These are phyloP conservation scores for Chenopodium quinoa DNA, from an alignment of 148 eudicot species.

Conservation along the genomic window DNA sequence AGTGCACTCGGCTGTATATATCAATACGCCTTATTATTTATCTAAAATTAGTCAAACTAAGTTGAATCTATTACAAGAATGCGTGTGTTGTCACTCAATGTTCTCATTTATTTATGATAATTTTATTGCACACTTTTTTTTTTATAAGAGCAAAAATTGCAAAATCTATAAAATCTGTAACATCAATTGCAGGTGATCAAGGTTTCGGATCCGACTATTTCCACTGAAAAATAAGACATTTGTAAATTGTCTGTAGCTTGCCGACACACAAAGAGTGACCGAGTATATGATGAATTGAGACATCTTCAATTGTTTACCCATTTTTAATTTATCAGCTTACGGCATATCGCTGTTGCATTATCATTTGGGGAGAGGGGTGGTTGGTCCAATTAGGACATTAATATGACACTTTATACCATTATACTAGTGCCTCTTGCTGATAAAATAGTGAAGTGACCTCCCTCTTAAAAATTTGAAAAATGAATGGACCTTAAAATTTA, in stretches of 20 bases:
- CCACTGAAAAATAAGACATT: neutral
- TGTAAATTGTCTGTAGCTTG: neutral
- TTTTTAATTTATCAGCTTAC: too few relatives aligned
- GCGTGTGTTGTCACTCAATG: too few relatives aligned
- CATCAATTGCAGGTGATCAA: neutral
- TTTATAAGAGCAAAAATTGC: too few relatives aligned
- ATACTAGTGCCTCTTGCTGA: neutral
- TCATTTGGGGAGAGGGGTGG: neutral
- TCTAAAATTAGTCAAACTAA: too few relatives aligned
- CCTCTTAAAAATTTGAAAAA: too few relatives aligned
- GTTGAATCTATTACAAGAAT: too few relatives aligned
- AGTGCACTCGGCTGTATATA: too few relatives aligned
- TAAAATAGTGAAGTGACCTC: neutral
- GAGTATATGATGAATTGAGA: neutral
- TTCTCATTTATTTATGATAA: too few relatives aligned
- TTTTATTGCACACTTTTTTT: too few relatives aligned
- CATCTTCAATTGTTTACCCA: neutral
- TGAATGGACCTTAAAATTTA: too few relatives aligned
- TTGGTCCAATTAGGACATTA: neutral
- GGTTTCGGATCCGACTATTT: neutral
- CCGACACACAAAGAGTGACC: slow-evolving; percentile 2
- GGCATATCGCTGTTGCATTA: neutral
- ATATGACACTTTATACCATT: neutral
- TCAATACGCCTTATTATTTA: too few relatives aligned
- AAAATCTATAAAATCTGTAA: too few relatives aligned